phyloP scores from a whole-genome alignment of 2,329 filamentous ascomycete genomes.

The Hypoxylon sp. region DNA sequence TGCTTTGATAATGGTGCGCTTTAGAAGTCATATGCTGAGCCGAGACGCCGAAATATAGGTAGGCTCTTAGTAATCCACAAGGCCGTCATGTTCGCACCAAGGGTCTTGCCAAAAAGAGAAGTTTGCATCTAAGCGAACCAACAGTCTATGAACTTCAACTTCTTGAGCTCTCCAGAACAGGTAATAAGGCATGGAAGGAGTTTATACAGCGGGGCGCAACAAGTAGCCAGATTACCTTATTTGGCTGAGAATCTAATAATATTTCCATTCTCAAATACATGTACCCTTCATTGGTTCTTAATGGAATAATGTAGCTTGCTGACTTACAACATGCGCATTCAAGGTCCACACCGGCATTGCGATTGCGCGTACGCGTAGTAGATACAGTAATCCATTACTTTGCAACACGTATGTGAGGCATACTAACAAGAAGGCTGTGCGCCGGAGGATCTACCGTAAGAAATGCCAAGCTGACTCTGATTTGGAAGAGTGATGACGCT shows the following conservation, averaged over 20 bases:
- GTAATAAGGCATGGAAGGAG: conserved; percentile 18
- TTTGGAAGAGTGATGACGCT: conserved; percentile 34
- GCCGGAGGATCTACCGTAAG: conserved; percentile 22
- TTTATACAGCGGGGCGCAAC: conserved; percentile 29
- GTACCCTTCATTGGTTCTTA: too few species aligned
- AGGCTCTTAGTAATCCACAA: conserved; percentile 5
- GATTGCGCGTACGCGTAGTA: conserved; percentile 33
- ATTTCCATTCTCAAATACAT: too few species aligned
- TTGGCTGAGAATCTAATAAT: not conserved
- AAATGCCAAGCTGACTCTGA: conserved; percentile 32
- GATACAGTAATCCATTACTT: conserved; percentile 33
- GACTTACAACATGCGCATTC: not conserved
- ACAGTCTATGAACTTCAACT: not conserved
- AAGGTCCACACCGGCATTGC: conserved; percentile 12
- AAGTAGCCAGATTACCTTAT: conserved; percentile 32
- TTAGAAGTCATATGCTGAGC: not conserved
- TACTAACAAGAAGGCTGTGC: conserved; percentile 32
- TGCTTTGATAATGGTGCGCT: not conserved
- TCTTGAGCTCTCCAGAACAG: conserved; percentile 19
- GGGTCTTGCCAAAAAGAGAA: conserved; percentile 1
- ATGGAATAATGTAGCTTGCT: too few species aligned
- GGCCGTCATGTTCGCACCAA: conserved; percentile 4
- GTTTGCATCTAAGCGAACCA: conserved; percentile 16
- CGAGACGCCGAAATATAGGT: not conserved
- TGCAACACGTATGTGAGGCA: conserved; percentile 1